These are phyloP conservation scores for Aspergillus fijiensis DNA, from an alignment of 2,329 filamentous ascomycete genomes.

Conservation along the genomic window DNA sequence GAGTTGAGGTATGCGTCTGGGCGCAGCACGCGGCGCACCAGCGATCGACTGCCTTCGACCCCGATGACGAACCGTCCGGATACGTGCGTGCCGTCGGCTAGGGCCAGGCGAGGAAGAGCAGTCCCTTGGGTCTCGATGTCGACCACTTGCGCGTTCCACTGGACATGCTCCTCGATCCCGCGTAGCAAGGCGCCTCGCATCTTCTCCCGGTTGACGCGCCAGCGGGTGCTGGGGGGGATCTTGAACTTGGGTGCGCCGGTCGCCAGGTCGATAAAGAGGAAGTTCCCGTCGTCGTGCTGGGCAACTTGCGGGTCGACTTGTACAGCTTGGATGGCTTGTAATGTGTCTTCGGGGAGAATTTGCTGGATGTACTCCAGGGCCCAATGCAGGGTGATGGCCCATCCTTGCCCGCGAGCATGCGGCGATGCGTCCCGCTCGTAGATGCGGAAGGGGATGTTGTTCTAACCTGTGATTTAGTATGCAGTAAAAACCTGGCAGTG, in stretches of 20 bases:
- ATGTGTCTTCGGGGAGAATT: constrained; percentile 19
- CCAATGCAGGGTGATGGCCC: constrained; percentile 31
- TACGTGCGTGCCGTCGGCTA: constrained; percentile 12
- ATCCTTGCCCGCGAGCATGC: constrained; percentile 26
- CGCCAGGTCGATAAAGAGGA: constrained; percentile 31
- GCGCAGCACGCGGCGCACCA: constrained; percentile 24
- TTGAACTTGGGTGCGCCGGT: constrained; percentile 30
- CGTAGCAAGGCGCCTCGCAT: constrained; percentile 19
- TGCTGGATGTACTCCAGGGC: constrained; percentile 23
- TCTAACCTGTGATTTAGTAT: no score
- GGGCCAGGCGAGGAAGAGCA: constrained; percentile 1
- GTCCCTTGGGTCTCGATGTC: background rate
- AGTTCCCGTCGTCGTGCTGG: constrained; percentile 25
- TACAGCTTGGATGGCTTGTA: constrained; percentile 18
- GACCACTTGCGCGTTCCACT: constrained; percentile 20
- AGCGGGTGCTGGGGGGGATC: constrained; percentile 30
- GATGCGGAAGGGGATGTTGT: constrained; percentile 29
- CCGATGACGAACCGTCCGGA: constrained; percentile 21
- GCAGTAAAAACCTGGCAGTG: no score
- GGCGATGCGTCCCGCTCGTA: constrained; percentile 31
- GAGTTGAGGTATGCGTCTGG: constrained; percentile 23
- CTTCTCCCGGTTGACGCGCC: constrained; percentile 29
- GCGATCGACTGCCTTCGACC: constrained; percentile 24
- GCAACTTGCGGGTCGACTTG: constrained; percentile 28
- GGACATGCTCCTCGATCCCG: constrained; percentile 24